These are phyloP conservation scores for Chlamydomonas reinhardtii DNA, from an alignment of 163 green algal genomes.

Conservation along the genomic window DNA sequence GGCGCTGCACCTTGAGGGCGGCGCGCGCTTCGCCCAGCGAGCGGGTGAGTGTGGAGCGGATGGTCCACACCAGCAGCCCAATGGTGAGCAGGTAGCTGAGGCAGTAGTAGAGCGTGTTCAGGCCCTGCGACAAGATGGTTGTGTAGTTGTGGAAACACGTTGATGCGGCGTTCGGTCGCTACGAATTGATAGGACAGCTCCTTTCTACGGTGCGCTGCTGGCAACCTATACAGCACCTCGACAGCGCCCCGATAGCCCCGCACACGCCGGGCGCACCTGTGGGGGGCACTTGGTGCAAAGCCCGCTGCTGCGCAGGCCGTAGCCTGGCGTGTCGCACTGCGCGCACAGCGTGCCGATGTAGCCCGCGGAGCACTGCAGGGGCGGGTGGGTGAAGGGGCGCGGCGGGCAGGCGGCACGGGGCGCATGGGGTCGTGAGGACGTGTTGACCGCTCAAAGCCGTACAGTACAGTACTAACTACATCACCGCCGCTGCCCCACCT, in stretches of 20 bases:
- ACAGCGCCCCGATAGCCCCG: too few relatives aligned
- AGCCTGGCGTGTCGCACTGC: background rate
- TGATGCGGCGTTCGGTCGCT: too few relatives aligned
- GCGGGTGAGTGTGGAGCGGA: background rate
- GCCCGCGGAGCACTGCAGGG: conserved; percentile 12
- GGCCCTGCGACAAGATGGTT: too few relatives aligned
- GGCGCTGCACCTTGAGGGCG: too few relatives aligned
- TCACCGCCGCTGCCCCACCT: too few relatives aligned
- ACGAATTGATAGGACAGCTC: too few relatives aligned
- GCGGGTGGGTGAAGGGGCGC: background rate
- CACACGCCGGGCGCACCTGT: background rate
- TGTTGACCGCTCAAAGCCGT: too few relatives aligned
- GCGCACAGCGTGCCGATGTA: conserved; percentile 31
- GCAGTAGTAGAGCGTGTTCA: background rate
- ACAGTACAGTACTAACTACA: too few relatives aligned
- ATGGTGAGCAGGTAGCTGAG: conserved; percentile 23
- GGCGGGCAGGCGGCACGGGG: background rate
- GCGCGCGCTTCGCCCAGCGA: conserved; percentile 7
- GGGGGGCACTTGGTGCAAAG: conserved; percentile 2
- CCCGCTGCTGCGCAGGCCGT: background rate
- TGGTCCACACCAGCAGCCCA: conserved; percentile 7
- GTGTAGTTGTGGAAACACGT: too few relatives aligned
- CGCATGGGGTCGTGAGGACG: too few relatives aligned
- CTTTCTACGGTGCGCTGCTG: too few relatives aligned
- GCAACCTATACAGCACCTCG: too few relatives aligned